These are phyloP conservation scores for Psidium friedrichsthalianum DNA, from an alignment of 345 rosid species.

Conservation along the genomic window DNA sequence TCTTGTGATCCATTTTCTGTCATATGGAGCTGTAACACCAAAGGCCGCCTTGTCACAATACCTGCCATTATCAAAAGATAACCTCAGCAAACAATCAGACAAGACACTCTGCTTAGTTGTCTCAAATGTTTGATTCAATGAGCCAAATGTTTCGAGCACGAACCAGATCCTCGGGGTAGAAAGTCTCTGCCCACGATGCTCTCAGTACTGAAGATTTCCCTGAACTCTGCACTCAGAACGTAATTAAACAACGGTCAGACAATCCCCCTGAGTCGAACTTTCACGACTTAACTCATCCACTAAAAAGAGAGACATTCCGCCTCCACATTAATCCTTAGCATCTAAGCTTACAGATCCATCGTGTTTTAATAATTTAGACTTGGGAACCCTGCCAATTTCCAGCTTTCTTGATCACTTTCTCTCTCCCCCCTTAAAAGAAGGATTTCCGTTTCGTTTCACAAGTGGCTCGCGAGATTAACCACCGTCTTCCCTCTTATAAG, in stretches of 20 bases:
- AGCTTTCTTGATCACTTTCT: neutral
- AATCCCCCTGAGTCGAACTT: neutral
- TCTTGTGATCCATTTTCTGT: slow-evolving; percentile 61
- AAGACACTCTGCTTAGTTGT: neutral
- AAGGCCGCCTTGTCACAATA: slow-evolving; percentile 83
- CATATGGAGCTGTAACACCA: slow-evolving; percentile 85
- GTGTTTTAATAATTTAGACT: neutral
- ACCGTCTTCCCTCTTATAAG: neutral
- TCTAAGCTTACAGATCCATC: neutral
- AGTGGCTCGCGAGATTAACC: neutral
- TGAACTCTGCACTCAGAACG: slow-evolving; percentile 44
- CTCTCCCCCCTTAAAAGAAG: neutral
- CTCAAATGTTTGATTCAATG: neutral
- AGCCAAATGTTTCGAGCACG: neutral
- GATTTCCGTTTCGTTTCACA: neutral
- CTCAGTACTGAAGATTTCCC: slow-evolving; percentile 97
- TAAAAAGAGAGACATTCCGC: neutral
- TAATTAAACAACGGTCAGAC: neutral
- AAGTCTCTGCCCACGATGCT: slow-evolving; percentile 94
- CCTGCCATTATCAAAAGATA: slow-evolving; percentile 25
- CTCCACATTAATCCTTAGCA: neutral
- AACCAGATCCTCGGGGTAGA: slow-evolving; percentile 98
- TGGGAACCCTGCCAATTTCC: neutral
- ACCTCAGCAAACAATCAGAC: neutral
- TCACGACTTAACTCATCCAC: neutral